Conservation (phyloP, 179 eudicot genomes). For the Patellifolia procumbens region DNA sequence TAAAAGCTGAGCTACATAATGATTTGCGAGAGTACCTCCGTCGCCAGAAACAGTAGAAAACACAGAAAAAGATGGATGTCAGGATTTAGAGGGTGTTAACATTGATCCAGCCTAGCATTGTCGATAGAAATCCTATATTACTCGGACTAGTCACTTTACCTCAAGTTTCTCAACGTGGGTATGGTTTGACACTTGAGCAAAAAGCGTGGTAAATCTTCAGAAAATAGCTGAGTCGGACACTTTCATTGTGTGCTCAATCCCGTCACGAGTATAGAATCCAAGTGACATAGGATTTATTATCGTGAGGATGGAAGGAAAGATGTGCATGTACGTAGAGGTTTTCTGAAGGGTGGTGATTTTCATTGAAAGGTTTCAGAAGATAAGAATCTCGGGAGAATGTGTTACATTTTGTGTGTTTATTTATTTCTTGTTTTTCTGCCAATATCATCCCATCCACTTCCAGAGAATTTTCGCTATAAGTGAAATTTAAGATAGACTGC, state of each 20-base stretch:
- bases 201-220: no score
- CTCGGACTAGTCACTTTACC: no score
- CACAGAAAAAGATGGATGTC: background rate
- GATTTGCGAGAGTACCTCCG: conserved; percentile 79
- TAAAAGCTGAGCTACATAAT: conserved; percentile 59
- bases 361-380: background rate
- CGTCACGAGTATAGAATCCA: no score
- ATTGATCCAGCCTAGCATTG: background rate
- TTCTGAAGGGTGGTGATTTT: background rate
- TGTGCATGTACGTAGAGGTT: background rate
- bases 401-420: background rate
- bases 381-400: background rate
- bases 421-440: background rate
- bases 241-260: no score
- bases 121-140: no score
- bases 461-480: background rate
- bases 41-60: conserved; percentile 36
- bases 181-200: no score
- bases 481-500: background rate
- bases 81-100: background rate
- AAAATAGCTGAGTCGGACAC: no score
- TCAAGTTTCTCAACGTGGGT: no score
- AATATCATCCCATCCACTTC: background rate
- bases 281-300: no score
- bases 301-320: no score